Base-by-base conservation (phyloP, 768 basidiomycete genomes). In the Coprinopsis marcescibilis region DNA sequence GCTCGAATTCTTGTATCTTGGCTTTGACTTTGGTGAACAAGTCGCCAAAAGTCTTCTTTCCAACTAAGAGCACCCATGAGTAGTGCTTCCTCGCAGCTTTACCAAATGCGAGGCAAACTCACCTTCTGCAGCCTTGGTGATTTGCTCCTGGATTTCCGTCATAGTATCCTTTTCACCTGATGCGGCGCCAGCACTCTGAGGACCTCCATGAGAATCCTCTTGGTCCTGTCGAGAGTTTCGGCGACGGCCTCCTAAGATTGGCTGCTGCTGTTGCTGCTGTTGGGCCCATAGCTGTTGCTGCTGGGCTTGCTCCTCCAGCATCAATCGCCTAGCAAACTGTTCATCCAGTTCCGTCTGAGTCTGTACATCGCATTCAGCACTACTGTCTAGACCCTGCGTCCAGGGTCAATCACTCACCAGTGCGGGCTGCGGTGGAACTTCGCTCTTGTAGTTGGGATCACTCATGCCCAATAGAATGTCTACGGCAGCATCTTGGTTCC, bases 401-500 rank as follows among this genome's bases (percentile, higher is more conserved):
- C n/a, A n/a, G n/a, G n/a, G n/a, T n/a, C n/a, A n/a, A n/a, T n/a
- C n/a, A 53, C 34, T 46, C 45, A 57, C 52, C 46, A 60, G 59
- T n/a, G 49, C 37, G 36, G 49, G 52, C 2, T 53, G 51, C 51
- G 52, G 7, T 52, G 49, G 54, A 12, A 69, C 59, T 3, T 80
- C 70, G 37, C 66, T 64, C 46, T 59, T 71, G 57, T 85, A 90
- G 5, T 81, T 72, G 1, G 89, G 89, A 65, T 93, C 90, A 64
- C 75, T 89, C 89, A 93, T 91, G 8, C 82, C 84, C 5, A 93
- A 75, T 7, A 93, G 70, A 1, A 73, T 66, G 55, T 92, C 89
- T 46, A 91, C 73, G 3, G 89, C 89, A 23, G 72, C 74, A 51
- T 87, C 87, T 52, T 89, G 80, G 53, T 87, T 68, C 10, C 81